Evolutionary conservation across 1,139 yeast species (phyloP).

Genomic region (Lipomyces yarrowii): DNA sequence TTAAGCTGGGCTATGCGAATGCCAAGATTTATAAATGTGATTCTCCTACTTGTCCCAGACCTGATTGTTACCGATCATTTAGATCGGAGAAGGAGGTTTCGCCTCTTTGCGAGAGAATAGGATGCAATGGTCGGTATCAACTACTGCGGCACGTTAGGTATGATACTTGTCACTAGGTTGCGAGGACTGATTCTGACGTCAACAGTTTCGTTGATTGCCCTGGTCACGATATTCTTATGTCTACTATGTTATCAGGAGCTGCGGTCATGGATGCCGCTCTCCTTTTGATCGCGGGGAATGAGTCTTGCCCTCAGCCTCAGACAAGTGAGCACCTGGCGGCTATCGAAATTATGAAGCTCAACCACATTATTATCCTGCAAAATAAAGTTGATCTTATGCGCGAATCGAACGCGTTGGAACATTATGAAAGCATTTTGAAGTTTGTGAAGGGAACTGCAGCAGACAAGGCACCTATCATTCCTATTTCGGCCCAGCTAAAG

Average conservation of each 20-base stretch:
- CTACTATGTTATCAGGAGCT: constrained; percentile 99
- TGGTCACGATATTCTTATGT: constrained; percentile 99
- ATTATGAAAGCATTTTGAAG: constrained; percentile 85
- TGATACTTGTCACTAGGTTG: neutral
- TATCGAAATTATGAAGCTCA: constrained; percentile 97
- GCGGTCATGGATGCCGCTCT: constrained; percentile 99
- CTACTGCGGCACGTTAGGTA: constrained; percentile 80
- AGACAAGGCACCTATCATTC: constrained; percentile 98
- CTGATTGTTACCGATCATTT: constrained; percentile 92
- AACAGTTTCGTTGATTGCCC: constrained; percentile 96
- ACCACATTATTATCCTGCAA: constrained; percentile 94
- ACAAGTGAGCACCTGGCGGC: constrained; percentile 99
- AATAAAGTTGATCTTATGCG: constrained; percentile 98
- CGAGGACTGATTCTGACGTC: neutral
- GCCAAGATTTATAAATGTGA: constrained; percentile 97
- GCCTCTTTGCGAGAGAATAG: constrained; percentile 87
- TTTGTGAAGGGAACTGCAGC: constrained; percentile 98
- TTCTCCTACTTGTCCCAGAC: constrained; percentile 85
- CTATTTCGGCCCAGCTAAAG: constrained; percentile 97
- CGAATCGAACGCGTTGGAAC: constrained; percentile 94
- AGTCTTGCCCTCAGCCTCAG: constrained; percentile 99
- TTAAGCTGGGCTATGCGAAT: constrained; percentile 97
- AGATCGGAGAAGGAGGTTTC: constrained; percentile 92
- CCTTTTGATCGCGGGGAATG: constrained; percentile 94
- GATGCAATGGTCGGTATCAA: constrained; percentile 76